These are phyloP conservation scores for Linnemannia schmuckeri DNA, from an alignment of 192 early-diverging fungal genomes.

Conservation along the genomic window DNA sequence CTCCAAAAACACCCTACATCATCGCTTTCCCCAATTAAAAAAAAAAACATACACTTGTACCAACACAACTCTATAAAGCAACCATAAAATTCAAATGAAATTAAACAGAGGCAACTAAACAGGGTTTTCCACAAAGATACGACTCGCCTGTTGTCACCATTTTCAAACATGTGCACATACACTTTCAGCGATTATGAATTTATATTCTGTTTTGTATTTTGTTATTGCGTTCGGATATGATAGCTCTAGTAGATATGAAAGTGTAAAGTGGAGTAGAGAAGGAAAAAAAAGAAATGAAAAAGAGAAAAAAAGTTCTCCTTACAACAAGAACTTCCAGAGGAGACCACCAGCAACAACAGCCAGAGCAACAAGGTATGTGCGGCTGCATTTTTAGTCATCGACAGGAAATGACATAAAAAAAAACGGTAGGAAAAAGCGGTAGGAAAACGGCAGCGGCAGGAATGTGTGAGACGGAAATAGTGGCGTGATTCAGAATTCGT, in stretches of 20 bases:
- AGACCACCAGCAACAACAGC: slow-evolving; percentile 30
- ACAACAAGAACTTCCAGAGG: slow-evolving; percentile 48
- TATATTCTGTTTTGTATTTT: background rate
- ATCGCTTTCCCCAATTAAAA: too few species aligned
- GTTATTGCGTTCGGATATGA: background rate
- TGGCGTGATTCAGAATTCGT: slow-evolving; percentile 37
- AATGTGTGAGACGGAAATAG: background rate
- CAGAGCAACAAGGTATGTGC: slow-evolving; percentile 22
- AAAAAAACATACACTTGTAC: too few species aligned
- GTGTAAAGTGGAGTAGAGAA: background rate
- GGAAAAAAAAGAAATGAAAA: background rate
- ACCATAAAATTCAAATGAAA: too few species aligned
- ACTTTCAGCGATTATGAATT: background rate
- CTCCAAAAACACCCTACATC: too few species aligned
- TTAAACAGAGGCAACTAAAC: too few species aligned
- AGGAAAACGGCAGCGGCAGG: background rate
- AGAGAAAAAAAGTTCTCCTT: background rate
- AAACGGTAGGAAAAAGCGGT: background rate
- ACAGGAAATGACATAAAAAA: background rate
- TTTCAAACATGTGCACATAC: background rate
- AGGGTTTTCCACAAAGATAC: background rate
- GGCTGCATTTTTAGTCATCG: slow-evolving; percentile 15
- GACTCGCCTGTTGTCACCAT: background rate
- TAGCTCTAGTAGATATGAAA: background rate
- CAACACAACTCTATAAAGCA: too few species aligned